Percentiles rank a stretch among this genome's conserved stretches.
Conservation (phyloP, 495 filamentous ascomycete genomes). For the Penicillium psychrofluorescens region DNA sequence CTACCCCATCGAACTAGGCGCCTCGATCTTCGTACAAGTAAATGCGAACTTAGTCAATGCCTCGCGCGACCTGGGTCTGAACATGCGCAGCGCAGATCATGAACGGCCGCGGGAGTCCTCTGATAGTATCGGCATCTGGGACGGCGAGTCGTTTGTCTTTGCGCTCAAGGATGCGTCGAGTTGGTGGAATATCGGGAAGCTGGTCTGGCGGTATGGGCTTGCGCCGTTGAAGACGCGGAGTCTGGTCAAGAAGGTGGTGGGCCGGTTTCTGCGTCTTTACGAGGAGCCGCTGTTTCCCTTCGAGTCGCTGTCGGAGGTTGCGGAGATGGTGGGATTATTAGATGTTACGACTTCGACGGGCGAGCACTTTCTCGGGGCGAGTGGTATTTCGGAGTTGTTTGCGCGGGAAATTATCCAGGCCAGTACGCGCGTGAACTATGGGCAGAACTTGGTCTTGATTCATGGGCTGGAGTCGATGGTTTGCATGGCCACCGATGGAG, state of each 20-base stretch:
- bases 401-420: constrained; percentile 84
- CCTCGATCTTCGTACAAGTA: constrained; percentile 82
- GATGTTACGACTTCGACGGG: constrained; percentile 63
- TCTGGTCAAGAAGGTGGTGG: constrained; percentile 64
- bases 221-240: constrained; percentile 67
- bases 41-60: constrained; percentile 79
- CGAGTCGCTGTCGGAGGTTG: constrained; percentile 58
- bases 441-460: constrained; percentile 74
- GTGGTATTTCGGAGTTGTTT: constrained; percentile 59
- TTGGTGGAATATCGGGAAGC: constrained; percentile 75
- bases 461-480: constrained; percentile 93
- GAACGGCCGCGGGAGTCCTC: constrained; percentile 29
- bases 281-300: constrained; percentile 79
- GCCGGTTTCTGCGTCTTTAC: constrained; percentile 75
- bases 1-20: constrained; percentile 78
- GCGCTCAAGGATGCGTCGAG: constrained; percentile 45
- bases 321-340: constrained; percentile 57
- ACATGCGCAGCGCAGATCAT: constrained; percentile 24
- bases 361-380: constrained; percentile 57
- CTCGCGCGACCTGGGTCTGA: constrained; percentile 63
- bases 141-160: constrained; percentile 73
- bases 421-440: constrained; percentile 92
- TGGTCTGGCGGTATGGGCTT: constrained; percentile 80
- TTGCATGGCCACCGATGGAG: constrained; percentile 83
- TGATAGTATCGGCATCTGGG: constrained; percentile 69